phyloP scores from a whole-genome alignment of 345 rosid genomes.

The Salix exigua region DNA sequence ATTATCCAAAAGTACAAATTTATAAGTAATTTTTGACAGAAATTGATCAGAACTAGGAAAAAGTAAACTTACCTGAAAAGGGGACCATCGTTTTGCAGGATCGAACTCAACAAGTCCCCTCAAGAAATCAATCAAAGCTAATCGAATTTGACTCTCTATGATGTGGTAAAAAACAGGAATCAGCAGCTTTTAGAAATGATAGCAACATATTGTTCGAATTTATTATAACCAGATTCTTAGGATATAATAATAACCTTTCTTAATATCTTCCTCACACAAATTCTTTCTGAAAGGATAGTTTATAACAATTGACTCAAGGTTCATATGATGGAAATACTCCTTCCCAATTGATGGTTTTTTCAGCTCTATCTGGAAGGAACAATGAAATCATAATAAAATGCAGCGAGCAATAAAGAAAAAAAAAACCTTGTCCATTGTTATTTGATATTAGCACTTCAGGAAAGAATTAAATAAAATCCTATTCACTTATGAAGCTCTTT shows the following conservation, averaged over 20 bases:
- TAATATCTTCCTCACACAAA: conserved; percentile 68
- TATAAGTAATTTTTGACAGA: conserved; percentile 3
- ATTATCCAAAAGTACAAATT: background rate
- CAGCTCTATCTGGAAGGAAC: conserved; percentile 68
- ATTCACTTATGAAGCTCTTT: background rate
- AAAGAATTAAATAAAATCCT: background rate
- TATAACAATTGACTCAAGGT: conserved; percentile 84
- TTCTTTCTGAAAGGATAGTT: conserved; percentile 82
- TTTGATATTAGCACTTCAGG: background rate
- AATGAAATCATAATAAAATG: conserved; percentile 13
- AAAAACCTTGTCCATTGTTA: background rate
- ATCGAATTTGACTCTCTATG: conserved; percentile 78
- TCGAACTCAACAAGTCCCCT: conserved; percentile 98
- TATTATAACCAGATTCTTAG: conserved; percentile 3
- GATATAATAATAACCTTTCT: conserved; percentile 54
- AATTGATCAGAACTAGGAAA: conserved; percentile 8
- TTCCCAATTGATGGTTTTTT: conserved; percentile 83
- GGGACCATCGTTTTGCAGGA: conserved; percentile 99
- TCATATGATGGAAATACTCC: conserved; percentile 88
- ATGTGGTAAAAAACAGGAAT: conserved; percentile 17
- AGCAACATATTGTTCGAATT: background rate
- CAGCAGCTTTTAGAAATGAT: conserved; percentile 20
- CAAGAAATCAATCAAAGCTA: conserved; percentile 93
- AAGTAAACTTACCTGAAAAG: conserved; percentile 68
- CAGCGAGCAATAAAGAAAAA: background rate